Conservation (phyloP, 75 land plant genomes). For the Azolla pinnata region DNA sequence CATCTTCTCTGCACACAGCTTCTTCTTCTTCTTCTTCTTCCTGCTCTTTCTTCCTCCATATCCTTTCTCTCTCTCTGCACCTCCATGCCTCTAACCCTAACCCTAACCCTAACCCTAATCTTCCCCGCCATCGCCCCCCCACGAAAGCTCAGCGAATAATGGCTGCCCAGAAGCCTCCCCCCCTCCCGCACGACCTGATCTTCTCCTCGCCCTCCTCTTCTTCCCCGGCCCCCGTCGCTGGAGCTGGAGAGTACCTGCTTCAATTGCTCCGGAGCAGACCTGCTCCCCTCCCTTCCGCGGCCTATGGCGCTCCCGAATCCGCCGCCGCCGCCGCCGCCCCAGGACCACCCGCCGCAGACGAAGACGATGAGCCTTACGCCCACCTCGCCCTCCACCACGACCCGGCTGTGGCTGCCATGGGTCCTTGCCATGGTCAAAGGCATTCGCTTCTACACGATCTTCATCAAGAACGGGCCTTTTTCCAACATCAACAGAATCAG, state of each 20-base stretch:
- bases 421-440: slow-evolving; percentile 41
- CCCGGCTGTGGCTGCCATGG: slow-evolving; percentile 61
- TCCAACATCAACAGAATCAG: slow-evolving; percentile 11
- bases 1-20: too few relatives aligned
- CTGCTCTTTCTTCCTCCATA: too few relatives aligned
- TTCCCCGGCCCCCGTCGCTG: not conserved
- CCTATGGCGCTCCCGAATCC: not conserved
- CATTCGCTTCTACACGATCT: too few relatives aligned
- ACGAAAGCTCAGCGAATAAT: too few relatives aligned
- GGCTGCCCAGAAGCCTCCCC: too few relatives aligned
- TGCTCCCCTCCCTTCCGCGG: not conserved
- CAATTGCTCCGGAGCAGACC: slow-evolving; percentile 36
- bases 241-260: slow-evolving; percentile 44
- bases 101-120: too few relatives aligned
- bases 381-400: slow-evolving; percentile 9
- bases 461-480: slow-evolving; percentile 1
- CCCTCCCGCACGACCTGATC: too few relatives aligned
- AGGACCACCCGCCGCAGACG: slow-evolving; percentile 5
- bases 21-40: too few relatives aligned
- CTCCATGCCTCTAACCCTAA: too few relatives aligned
- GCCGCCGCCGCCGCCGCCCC: not conserved
- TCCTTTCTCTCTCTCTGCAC: too few relatives aligned
- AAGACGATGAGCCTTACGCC: not conserved
- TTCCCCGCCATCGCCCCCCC: too few relatives aligned
- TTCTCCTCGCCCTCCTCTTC: not conserved